A percentile compares a stretch with the other conserved stretches of the same genome.
These are phyloP conservation scores for Scenedesmus sp. DNA, from an alignment of 163 green algal species.

Conservation along the genomic window DNA sequence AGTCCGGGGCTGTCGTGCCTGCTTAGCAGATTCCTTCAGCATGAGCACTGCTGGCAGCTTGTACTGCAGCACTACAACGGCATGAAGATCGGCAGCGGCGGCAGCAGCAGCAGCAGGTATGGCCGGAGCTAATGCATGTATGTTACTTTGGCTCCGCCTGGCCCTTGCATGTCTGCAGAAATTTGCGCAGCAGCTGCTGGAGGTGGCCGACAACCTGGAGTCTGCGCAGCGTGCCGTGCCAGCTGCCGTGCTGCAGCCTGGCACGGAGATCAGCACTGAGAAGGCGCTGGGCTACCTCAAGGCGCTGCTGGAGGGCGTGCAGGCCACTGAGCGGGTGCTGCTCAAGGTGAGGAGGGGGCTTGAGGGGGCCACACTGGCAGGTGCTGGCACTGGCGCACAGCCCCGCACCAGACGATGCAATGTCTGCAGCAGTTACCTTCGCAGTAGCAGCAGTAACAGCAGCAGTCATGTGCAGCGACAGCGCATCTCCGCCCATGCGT, in stretches of 20 bases:
- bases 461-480: too few relatives aligned
- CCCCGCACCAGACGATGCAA: not conserved
- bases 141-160: not conserved
- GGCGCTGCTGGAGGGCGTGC: conserved; percentile 86
- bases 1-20: too few relatives aligned
- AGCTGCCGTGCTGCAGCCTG: conserved; percentile 64
- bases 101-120: not conserved
- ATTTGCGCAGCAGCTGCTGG: conserved; percentile 87
- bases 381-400: not conserved
- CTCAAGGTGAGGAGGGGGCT: conserved; percentile 65
- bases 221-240: conserved; percentile 82
- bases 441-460: too few relatives aligned
- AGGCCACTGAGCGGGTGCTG: conserved; percentile 90
- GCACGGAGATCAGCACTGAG: conserved; percentile 53
- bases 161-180: conserved; percentile 16
- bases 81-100: too few relatives aligned
- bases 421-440: too few relatives aligned
- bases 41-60: too few relatives aligned
- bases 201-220: conserved; percentile 97
- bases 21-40: too few relatives aligned
- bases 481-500: too few relatives aligned
- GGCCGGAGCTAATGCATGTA: not conserved
- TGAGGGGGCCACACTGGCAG: not conserved
- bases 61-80: too few relatives aligned
- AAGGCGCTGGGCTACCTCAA: conserved; percentile 76